phyloP scores from a whole-genome alignment of 768 basidiomycete species.

The Tricholoma terreum region DNA sequence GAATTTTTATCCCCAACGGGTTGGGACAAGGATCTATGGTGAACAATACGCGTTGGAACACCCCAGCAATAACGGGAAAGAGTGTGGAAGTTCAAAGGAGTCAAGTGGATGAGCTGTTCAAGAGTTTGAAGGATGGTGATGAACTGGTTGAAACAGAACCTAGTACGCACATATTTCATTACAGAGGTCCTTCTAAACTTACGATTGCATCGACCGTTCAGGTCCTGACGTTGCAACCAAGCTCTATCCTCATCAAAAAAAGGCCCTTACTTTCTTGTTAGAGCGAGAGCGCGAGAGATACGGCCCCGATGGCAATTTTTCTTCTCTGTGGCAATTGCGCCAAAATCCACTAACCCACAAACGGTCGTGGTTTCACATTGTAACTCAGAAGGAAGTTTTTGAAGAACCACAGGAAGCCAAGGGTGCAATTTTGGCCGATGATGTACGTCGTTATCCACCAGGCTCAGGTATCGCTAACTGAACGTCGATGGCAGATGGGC shows the following conservation, averaged over 20 bases:
- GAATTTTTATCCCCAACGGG: slow-evolving; percentile 38
- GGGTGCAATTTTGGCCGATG: slow-evolving; percentile 93
- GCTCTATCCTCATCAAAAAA: slow-evolving; percentile 97
- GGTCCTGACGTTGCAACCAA: slow-evolving; percentile 74
- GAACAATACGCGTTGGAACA: slow-evolving; percentile 52
- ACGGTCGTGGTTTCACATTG: slow-evolving; percentile 71
- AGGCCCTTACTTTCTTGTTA: slow-evolving; percentile 92
- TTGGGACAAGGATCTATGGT: slow-evolving; percentile 34
- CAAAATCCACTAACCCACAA: slow-evolving; percentile 44
- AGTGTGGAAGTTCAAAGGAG: slow-evolving; percentile 88
- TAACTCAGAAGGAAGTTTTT: slow-evolving; percentile 76
- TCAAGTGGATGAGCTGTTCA: slow-evolving; percentile 93
- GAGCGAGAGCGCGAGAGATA: slow-evolving; percentile 76
- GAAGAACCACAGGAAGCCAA: slow-evolving; percentile 70
- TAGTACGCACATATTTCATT: slow-evolving; percentile 45
- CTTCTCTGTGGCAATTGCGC: slow-evolving; percentile 69
- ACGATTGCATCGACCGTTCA: slow-evolving; percentile 20
- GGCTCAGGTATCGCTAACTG: slow-evolving; percentile 3
- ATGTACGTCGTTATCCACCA: slow-evolving; percentile 54
- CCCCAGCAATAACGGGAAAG: slow-evolving; percentile 59
- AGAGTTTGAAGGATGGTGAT: slow-evolving; percentile 81
- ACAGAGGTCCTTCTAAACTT: neutral
- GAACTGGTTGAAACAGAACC: slow-evolving; percentile 86
- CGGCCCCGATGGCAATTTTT: slow-evolving; percentile 55
- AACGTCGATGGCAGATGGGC: slow-evolving; percentile 70